Conservation (phyloP, 2,329 filamentous ascomycete genomes). For the Phyllosticta ampelicida region DNA sequence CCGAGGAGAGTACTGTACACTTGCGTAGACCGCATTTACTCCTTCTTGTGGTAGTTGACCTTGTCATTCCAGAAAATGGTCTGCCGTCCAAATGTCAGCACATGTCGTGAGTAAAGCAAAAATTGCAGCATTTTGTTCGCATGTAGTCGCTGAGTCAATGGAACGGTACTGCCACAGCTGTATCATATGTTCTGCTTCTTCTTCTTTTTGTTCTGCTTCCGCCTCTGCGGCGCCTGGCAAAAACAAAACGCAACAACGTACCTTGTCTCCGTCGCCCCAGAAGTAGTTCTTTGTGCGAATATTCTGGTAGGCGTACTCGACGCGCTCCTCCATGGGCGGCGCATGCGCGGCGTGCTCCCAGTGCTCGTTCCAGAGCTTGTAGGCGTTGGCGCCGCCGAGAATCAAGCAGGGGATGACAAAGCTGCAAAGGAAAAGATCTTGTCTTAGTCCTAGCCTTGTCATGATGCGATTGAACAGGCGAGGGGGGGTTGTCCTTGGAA, state of each 20-base stretch:
- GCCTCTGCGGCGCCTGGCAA: neutral
- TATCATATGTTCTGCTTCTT: no score
- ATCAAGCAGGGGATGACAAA: slow-evolving; percentile 62
- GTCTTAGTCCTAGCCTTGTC: neutral
- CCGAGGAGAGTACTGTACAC: no score
- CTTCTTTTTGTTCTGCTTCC: no score
- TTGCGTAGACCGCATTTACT: slow-evolving; percentile 36
- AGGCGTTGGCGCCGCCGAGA: slow-evolving; percentile 70
- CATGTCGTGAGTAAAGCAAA: neutral
- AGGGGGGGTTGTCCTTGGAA: neutral
- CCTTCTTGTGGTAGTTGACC: slow-evolving; percentile 96
- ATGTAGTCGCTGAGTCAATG: no score
- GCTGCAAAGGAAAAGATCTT: slow-evolving; percentile 38
- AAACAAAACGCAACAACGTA: slow-evolving; percentile 30
- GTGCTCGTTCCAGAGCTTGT: slow-evolving; percentile 85
- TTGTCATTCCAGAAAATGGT: slow-evolving; percentile 70
- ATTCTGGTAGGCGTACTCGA: slow-evolving; percentile 96
- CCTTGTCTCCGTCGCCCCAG: slow-evolving; percentile 95
- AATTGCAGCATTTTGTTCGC: neutral
- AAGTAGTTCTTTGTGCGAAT: slow-evolving; percentile 91
- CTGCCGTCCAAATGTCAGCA: slow-evolving; percentile 18
- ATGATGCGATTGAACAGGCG: neutral
- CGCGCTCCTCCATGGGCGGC: slow-evolving; percentile 77
- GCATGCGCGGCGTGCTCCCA: slow-evolving; percentile 91
- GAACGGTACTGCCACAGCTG: no score